Base-by-base conservation (phyloP, 345 rosid genomes). In the Gossypium australe region DNA sequence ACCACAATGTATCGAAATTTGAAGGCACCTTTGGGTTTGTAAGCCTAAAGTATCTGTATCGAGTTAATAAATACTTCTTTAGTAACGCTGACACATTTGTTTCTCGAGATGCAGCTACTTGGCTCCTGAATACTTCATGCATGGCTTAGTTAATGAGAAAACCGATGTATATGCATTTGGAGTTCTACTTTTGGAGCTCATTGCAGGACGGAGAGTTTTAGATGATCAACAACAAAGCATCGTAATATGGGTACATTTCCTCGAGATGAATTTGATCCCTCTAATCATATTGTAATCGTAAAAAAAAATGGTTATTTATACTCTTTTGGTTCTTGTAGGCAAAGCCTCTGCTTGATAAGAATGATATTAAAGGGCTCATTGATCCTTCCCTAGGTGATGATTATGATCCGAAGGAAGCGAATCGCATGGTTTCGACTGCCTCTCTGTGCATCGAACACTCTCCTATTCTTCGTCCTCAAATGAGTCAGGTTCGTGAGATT, bases 1-100 rank as follows among this genome's bases (percentile, higher is more conserved):
- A 92, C 71, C 94, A 86, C 76, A 88, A 89, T 60, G 94, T 92
- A 24, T 85, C 97, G 45, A 94, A 89, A 78, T 94, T 94, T 59
- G 97, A 92, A 76, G 98, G 98, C 74, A 94, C 98, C 77, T 94
- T 94, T 17, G 97, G 98, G 98, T 92, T 62, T 43, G 92, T 84
- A 58, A 44, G 48, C 75, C 34, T 62, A 63, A 27, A 59, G 34
- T 67, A 24, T 44, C 43, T 11, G 9, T 65, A 9, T 66, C 2
- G 64, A 53, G 64, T 75, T 65, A 65, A 60, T 60, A 16, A 60
- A 44, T 73, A 16, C 41, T 60, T 48, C 4, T 27, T 10, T 65
- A 4, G 22, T 17, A 75, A 43, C 44, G 44, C 38, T 56, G 9
- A 27, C 48, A 25, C 48, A 57, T 41, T 22, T 48, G 55, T 45